phyloP scores from a whole-genome alignment of 495 filamentous ascomycete genomes.

The Gamarada debralockiae region DNA sequence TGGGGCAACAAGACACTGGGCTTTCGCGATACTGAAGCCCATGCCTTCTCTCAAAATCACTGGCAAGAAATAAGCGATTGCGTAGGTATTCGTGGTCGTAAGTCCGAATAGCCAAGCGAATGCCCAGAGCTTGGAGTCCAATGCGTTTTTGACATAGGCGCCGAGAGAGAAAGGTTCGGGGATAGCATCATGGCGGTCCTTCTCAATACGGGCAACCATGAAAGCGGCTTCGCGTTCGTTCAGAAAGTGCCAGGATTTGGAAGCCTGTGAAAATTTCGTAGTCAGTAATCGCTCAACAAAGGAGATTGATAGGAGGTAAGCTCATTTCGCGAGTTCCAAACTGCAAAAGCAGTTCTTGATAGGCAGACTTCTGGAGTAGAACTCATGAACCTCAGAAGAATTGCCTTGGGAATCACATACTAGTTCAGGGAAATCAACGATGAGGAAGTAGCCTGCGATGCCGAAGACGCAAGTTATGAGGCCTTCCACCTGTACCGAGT shows the following conservation, averaged over 20 bases:
- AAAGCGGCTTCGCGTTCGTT: slow-evolving; percentile 47
- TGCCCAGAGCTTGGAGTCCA: slow-evolving; percentile 57
- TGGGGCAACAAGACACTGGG: slow-evolving; percentile 62
- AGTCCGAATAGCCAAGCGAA: slow-evolving; percentile 33
- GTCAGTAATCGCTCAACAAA: no score
- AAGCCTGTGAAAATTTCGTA: no score
- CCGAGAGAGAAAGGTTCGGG: slow-evolving; percentile 45
- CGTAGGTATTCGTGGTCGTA: slow-evolving; percentile 45
- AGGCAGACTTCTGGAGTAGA: no score
- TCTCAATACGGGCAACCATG: slow-evolving; percentile 53
- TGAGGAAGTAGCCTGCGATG: slow-evolving; percentile 41
- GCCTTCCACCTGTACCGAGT: slow-evolving; percentile 51
- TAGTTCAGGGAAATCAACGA: slow-evolving; percentile 56
- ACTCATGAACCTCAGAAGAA: no score
- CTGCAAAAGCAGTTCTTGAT: no score
- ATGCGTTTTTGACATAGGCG: slow-evolving; percentile 43
- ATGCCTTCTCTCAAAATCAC: slow-evolving; percentile 56
- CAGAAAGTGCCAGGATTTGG: slow-evolving; percentile 52
- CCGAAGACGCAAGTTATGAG: slow-evolving; percentile 62
- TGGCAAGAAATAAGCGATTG: slow-evolving; percentile 65
- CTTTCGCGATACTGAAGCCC: slow-evolving; percentile 50
- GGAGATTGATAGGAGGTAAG: no score
- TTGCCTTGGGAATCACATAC: no score
- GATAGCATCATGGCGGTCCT: slow-evolving; percentile 54
- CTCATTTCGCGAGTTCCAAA: no score